These are phyloP conservation scores for Rubia occidens DNA, from an alignment of 305 asterid species.

Conservation along the genomic window DNA sequence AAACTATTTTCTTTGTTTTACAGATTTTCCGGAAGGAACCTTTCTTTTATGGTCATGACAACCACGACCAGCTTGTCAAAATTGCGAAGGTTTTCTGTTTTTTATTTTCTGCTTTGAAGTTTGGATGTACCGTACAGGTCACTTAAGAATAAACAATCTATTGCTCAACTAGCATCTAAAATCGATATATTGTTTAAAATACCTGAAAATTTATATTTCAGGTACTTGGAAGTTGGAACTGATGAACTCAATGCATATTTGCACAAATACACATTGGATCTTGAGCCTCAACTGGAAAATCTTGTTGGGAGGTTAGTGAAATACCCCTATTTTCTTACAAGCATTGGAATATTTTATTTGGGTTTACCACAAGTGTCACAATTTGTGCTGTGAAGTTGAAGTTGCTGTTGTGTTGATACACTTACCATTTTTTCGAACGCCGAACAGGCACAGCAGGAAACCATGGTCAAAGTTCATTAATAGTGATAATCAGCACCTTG, in stretches of 20 bases:
- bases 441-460: constrained; percentile 71
- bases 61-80: constrained; percentile 82
- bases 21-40: constrained; percentile 86
- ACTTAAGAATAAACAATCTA: not conserved
- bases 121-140: not conserved
- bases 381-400: too few species aligned
- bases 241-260: constrained; percentile 89
- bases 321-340: not conserved
- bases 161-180: not conserved
- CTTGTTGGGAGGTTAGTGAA: constrained; percentile 73
- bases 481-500: constrained; percentile 77
- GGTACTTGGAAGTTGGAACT: constrained; percentile 97
- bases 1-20: not conserved
- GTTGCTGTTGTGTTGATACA: not conserved
- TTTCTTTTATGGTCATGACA: constrained; percentile 83
- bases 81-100: constrained; percentile 52
- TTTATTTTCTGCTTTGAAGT: not conserved
- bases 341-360: not conserved
- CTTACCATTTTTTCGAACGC: not conserved
- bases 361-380: not conserved
- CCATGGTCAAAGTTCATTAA: constrained; percentile 80
- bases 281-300: constrained; percentile 82
- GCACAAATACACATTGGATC: constrained; percentile 70
- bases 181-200: not conserved
- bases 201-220: constrained; percentile 24